Evolutionary conservation across 768 basidiomycete species (phyloP).

Genomic region (Mycena chlorophos): DNA sequence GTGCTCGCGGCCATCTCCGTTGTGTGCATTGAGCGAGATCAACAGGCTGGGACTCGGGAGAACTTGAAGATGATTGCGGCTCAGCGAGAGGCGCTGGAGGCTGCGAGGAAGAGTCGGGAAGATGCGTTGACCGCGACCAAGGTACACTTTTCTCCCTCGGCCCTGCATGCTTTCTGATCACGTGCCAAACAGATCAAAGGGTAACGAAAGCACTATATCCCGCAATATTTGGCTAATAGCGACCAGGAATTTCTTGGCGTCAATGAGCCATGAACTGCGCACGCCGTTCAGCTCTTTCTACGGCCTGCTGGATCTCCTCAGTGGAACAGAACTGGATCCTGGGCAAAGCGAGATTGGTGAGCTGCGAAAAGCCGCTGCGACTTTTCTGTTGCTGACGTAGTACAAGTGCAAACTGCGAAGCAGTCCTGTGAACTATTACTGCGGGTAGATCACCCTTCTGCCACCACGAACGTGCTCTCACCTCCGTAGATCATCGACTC

Average conservation of each 20-base stretch:
- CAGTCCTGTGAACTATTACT: constrained; percentile 74
- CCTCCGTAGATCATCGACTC: constrained; percentile 68
- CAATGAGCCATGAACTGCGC: constrained; percentile 77
- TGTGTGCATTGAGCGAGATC: no score
- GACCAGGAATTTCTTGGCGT: constrained; percentile 66
- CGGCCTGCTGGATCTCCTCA: constrained; percentile 71
- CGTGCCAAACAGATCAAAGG: constrained; percentile 57
- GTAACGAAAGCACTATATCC: background rate
- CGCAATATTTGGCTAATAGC: background rate
- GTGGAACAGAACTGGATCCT: constrained; percentile 66
- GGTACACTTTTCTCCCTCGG: constrained; percentile 27
- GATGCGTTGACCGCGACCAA: constrained; percentile 75
- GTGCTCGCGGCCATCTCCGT: no score
- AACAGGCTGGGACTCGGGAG: constrained; percentile 67
- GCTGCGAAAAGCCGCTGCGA: background rate
- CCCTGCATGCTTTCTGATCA: background rate
- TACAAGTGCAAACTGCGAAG: constrained; percentile 72
- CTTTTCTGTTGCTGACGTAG: background rate
- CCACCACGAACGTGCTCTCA: constrained; percentile 2
- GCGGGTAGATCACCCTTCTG: constrained; percentile 42
- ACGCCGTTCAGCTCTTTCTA: constrained; percentile 83
- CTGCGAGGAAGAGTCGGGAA: constrained; percentile 67
- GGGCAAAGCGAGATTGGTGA: constrained; percentile 71
- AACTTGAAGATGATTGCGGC: constrained; percentile 78
- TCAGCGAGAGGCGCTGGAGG: constrained; percentile 68